Conservation (phyloP, 1,284 basidiomycete genomes). For the Papiliotrema laurentii region DNA sequence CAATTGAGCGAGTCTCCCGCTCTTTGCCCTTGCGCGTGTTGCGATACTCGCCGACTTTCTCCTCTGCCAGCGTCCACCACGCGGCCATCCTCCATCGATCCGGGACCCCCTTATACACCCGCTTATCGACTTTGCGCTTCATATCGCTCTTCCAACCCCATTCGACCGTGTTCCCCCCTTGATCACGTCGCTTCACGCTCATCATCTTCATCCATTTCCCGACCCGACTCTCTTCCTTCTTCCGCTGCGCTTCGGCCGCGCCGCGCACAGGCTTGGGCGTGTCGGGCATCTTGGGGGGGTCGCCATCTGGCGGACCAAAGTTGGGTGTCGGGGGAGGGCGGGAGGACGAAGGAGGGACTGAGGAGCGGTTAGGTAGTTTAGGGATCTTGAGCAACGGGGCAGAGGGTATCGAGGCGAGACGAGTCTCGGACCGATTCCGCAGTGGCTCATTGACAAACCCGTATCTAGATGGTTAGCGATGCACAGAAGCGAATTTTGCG, state of each 20-base stretch:
- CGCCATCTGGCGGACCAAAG: slow-evolving; percentile 12
- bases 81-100: slow-evolving; percentile 91
- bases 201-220: slow-evolving; percentile 89
- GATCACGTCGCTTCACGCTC: slow-evolving; percentile 57
- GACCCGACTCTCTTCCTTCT: slow-evolving; percentile 67
- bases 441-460: slow-evolving; percentile 73
- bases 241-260: slow-evolving; percentile 16
- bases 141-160: slow-evolving; percentile 60
- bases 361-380: slow-evolving; percentile 50
- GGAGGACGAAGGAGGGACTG: slow-evolving; percentile 16
- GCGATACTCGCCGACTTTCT: slow-evolving; percentile 33
- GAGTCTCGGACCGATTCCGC: slow-evolving; percentile 58
- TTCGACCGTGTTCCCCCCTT: slow-evolving; percentile 67
- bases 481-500: neutral
- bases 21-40: slow-evolving; percentile 35
- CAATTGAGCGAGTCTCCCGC: slow-evolving; percentile 13
- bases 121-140: slow-evolving; percentile 58
- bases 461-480: slow-evolving; percentile 56
- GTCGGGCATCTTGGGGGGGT: slow-evolving; percentile 13
- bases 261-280: slow-evolving; percentile 42
- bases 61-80: slow-evolving; percentile 70
- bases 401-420: slow-evolving; percentile 64
- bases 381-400: slow-evolving; percentile 62
- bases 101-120: slow-evolving; percentile 93
- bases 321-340: slow-evolving; percentile 25